These are phyloP conservation scores for Alternaria burnsii DNA, from an alignment of 2,329 filamentous ascomycete genomes.

Conservation along the genomic window DNA sequence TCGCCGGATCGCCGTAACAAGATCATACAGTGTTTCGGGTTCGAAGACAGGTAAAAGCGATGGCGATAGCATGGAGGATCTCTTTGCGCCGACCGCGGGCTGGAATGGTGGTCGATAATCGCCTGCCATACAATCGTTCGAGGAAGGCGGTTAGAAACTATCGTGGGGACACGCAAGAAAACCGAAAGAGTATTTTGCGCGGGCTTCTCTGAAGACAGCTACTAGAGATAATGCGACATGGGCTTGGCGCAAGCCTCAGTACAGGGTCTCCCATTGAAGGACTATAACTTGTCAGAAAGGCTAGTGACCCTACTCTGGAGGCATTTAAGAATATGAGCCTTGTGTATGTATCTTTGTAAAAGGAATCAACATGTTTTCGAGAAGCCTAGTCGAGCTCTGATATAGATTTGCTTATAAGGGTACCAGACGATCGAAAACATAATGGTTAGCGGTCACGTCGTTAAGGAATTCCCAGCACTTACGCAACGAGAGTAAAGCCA, in stretches of 20 bases:
- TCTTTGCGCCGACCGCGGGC: slow-evolving; percentile 13
- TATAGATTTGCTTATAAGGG: neutral
- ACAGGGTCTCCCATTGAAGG: neutral
- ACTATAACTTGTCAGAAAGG: neutral
- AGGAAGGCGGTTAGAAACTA: neutral
- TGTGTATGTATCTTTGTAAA: neutral
- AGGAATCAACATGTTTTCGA: neutral
- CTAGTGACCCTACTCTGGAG: neutral
- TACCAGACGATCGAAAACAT: neutral
- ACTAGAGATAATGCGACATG: neutral
- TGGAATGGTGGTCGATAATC: slow-evolving; percentile 16
- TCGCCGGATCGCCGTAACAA: slow-evolving; percentile 19
- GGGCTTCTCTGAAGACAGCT: neutral
- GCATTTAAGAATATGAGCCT: neutral
- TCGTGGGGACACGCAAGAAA: neutral
- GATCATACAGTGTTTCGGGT: slow-evolving; percentile 16
- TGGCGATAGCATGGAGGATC: slow-evolving; percentile 23
- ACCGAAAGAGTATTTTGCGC: neutral
- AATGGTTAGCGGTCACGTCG: neutral
- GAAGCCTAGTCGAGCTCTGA: neutral
- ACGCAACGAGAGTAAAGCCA: neutral
- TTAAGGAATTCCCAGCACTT: neutral
- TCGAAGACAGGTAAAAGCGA: slow-evolving; percentile 7
- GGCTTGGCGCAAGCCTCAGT: neutral
- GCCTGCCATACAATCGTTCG: neutral